Evolutionary conservation across 345 rosid genomes (phyloP), one percentile per base, ranked within the genome.

Genomic region (Crucihimalaya himalaica): DNA sequence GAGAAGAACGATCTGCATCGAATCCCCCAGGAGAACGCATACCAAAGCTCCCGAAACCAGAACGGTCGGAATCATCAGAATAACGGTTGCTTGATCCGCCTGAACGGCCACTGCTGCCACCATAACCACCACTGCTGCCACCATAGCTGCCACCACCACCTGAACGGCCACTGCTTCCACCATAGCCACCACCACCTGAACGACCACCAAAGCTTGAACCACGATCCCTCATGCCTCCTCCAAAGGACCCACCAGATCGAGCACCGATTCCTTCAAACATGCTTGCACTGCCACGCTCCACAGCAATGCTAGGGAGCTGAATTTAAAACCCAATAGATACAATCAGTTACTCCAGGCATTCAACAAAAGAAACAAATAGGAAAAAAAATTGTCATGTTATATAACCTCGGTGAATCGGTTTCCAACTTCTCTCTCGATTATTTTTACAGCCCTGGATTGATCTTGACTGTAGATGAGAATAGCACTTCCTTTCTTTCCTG

Each of bases 401-500:
- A 25, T 63, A 47, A 95, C 99, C 99, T 96, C 91, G 0, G 78
- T 69, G 78, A 96, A 96, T 69, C 81, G 80, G 83, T 86, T 84
- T n/a, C 99, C 99, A n/a, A 89, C 87, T 78, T 96, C 99, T 50
- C 87, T 88, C 80, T 92, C 99, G 45, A 89, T 83, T 16, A 74
- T 57, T 81, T 39, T 83, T 34, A 96, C 86, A 48, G 85, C 81
- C 82, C 93, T 85, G 16, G 79, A n/a, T 63, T 96, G 94, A 6
- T 89, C 90, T 45, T 53, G 80, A n/a, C 91, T 75, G 78, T 92
- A 86, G 62, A 96, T 83, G 32, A 96, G 87, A 74, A 96, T 89
- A 4, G 94, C 90, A 82, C 77, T 86, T 75, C 99, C 99, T 81
- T 89, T 92, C 89, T 93, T 96, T 27, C 99, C 98, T 59, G 99